Percentiles rank a stretch among this genome's conserved stretches.
Conservation (phyloP, 768 basidiomycete genomes). For the Kwoniella europaea region DNA sequence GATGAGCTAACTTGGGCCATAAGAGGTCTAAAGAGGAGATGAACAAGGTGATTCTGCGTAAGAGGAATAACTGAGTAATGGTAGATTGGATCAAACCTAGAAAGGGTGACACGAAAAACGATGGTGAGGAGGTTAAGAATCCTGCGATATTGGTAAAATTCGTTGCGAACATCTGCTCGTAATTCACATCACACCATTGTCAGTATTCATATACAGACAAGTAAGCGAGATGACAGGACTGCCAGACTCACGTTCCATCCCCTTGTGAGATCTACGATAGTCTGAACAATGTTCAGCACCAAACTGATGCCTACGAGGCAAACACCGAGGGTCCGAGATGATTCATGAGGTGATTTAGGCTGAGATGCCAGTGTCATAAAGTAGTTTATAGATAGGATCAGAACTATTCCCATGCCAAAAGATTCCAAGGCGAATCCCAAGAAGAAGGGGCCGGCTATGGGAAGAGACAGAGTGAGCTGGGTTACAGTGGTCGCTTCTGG, state of each 20-base stretch:
- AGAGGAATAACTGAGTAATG: slow-evolving; percentile 42
- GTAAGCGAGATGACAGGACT: background rate
- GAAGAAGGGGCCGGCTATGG: slow-evolving; percentile 42
- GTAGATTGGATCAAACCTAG: slow-evolving; percentile 38
- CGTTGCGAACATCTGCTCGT: slow-evolving; percentile 41
- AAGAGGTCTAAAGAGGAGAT: slow-evolving; percentile 32
- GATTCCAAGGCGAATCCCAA: slow-evolving; percentile 38
- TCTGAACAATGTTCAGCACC: slow-evolving; percentile 30
- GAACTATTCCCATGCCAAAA: slow-evolving; percentile 45
- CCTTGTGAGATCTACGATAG: slow-evolving; percentile 26
- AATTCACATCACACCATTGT: too few species aligned
- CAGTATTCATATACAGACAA: too few species aligned
- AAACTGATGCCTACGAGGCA: slow-evolving; percentile 29
- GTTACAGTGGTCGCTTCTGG: too few species aligned
- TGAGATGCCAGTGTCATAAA: slow-evolving; percentile 11
- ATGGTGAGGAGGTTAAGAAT: slow-evolving; percentile 26
- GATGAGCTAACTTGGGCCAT: slow-evolving; percentile 34
- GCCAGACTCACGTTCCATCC: slow-evolving; percentile 37
- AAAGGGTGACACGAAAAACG: slow-evolving; percentile 43
- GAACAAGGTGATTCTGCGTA: slow-evolving; percentile 39
- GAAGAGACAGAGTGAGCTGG: slow-evolving; percentile 1
- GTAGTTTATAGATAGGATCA: slow-evolving; percentile 40
- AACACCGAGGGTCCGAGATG: slow-evolving; percentile 26
- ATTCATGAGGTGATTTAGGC: slow-evolving; percentile 19
- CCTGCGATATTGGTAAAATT: slow-evolving; percentile 28